Conservation (phyloP, 306 rosid species). For the Trichosanthes cucumerina region DNA sequence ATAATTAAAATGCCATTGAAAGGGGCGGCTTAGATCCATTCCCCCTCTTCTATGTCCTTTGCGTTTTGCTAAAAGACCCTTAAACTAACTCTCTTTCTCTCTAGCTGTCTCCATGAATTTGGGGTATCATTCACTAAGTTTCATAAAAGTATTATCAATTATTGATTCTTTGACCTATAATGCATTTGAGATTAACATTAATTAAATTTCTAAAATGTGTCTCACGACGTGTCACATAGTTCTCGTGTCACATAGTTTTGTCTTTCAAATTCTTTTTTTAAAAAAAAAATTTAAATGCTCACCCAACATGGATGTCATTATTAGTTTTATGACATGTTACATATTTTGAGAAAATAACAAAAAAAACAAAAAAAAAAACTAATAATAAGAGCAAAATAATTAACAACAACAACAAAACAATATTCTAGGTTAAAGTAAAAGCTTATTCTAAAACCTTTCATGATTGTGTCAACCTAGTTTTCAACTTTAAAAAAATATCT, state of each 20-base stretch:
- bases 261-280: neutral
- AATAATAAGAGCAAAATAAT: too few species aligned
- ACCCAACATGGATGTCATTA: neutral
- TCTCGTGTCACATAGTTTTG: neutral
- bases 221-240: neutral
- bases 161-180: neutral
- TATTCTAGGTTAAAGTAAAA: too few species aligned
- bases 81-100: neutral
- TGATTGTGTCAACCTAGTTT: too few species aligned
- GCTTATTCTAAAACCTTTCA: too few species aligned
- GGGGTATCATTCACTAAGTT: neutral
- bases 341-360: too few species aligned
- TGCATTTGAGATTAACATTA: neutral
- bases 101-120: neutral
- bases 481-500: too few species aligned
- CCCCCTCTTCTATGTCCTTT: neutral
- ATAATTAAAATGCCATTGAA: neutral
- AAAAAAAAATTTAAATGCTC: neutral
- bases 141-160: neutral
- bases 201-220: neutral
- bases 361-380: too few species aligned
- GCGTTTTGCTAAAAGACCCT: neutral
- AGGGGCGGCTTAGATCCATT: slow-evolving; percentile 2
- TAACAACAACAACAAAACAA: too few species aligned
- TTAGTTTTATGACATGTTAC: neutral